phyloP scores from a whole-genome alignment of 805 yeast species.

The Dipodascus geniculatus region DNA sequence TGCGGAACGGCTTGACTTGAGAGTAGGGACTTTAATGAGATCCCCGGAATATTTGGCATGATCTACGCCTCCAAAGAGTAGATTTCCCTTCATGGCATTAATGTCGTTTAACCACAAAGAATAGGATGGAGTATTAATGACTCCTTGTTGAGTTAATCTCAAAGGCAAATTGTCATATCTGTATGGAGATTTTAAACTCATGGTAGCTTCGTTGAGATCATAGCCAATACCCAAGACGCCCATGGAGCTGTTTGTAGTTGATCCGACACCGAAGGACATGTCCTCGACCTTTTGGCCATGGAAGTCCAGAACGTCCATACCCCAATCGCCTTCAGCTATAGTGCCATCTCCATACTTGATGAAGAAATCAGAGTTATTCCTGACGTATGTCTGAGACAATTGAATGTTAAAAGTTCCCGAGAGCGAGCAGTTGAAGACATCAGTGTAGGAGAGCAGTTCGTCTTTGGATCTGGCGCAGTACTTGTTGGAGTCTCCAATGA shows the following conservation, averaged over 20 bases:
- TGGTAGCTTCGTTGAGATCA: conserved; percentile 23
- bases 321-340: conserved; percentile 46
- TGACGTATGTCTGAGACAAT: conserved; percentile 20
- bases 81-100: conserved; percentile 30
- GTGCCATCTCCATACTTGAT: conserved; percentile 33
- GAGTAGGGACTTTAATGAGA: conserved; percentile 13
- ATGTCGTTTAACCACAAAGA: conserved; percentile 37
- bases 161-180: conserved; percentile 22
- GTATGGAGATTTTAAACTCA: neutral
- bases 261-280: conserved; percentile 67
- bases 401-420: conserved; percentile 24
- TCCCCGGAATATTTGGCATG: conserved; percentile 44
- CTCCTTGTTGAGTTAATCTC: conserved; percentile 29
- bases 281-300: conserved; percentile 32
- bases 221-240: conserved; percentile 38
- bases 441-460: neutral
- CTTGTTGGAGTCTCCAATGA: conserved; percentile 15
- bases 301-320: conserved; percentile 45
- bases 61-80: conserved; percentile 65
- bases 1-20: neutral
- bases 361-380: conserved; percentile 14
- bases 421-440: conserved; percentile 14
- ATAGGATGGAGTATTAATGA: conserved; percentile 32
- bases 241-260: conserved; percentile 45
- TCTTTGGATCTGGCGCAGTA: neutral